These are phyloP conservation scores for Quillaja saponaria DNA, from an alignment of 306 rosid species.

Conservation along the genomic window DNA sequence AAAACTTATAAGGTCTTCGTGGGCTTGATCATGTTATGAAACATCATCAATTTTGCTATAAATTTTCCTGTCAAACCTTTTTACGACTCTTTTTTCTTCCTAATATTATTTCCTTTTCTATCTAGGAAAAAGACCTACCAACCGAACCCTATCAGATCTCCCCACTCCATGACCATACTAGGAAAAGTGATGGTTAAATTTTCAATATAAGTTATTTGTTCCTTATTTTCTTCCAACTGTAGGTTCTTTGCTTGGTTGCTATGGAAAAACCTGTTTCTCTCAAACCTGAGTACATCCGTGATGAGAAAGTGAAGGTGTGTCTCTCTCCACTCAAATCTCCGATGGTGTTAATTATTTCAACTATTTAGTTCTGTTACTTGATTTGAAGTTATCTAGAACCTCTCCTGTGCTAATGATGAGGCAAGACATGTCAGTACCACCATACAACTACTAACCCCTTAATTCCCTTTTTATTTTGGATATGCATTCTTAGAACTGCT, in stretches of 20 bases:
- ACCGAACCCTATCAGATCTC: neutral
- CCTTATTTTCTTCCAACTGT: conserved; percentile 33
- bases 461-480: conserved; percentile 14
- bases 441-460: too few species aligned
- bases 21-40: conserved; percentile 6
- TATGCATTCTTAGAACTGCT: conserved; percentile 1
- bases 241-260: conserved; percentile 92
- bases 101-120: too few species aligned
- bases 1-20: conserved; percentile 30
- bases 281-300: conserved; percentile 91
- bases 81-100: conserved; percentile 15
- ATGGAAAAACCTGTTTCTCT: conserved; percentile 97
- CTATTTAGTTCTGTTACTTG: neutral
- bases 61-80: too few species aligned
- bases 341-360: neutral
- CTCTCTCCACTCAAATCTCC: conserved; percentile 21
- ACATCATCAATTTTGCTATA: conserved; percentile 1
- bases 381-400: conserved; percentile 8
- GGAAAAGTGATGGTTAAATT: too few species aligned
- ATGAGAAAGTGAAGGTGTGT: conserved; percentile 97
- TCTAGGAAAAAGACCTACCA: too few species aligned
- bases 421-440: neutral
- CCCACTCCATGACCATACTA: too few species aligned
- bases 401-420: conserved; percentile 4
- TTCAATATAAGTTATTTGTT: conserved; percentile 4